Evolutionary conservation across 2,329 filamentous ascomycete species (phyloP).

Genomic region (Emericellopsis atlantica): DNA sequence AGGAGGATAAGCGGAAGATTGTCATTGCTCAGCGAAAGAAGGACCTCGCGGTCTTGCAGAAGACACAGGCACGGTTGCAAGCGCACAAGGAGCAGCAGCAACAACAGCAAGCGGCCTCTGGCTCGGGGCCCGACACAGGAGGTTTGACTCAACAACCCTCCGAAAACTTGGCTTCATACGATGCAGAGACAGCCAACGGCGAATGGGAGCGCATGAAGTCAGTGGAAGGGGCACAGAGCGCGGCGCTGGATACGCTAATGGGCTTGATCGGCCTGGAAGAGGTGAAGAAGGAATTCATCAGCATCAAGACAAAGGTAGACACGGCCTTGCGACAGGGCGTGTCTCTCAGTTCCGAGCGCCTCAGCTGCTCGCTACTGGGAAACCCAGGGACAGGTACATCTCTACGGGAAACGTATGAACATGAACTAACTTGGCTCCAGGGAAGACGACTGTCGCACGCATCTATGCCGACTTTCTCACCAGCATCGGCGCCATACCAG

Average conservation of each 20-base stretch:
- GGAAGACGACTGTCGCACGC: constrained; percentile 48
- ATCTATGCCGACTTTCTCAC: constrained; percentile 44
- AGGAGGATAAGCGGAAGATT: constrained; percentile 29
- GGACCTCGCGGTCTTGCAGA: constrained; percentile 29
- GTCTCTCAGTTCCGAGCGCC: constrained; percentile 38
- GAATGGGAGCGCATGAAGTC: constrained; percentile 34
- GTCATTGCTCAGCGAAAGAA: constrained; percentile 29
- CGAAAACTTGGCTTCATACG: constrained; percentile 40
- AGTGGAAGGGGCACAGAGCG: constrained; percentile 15
- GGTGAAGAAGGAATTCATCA: constrained; percentile 45
- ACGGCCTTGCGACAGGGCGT: constrained; percentile 34
- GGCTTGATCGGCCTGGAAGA: constrained; percentile 48
- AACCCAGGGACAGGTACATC: constrained; percentile 60
- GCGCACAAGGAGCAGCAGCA: too few relatives aligned
- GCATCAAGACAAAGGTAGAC: constrained; percentile 31
- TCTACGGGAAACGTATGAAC: constrained; percentile 17
- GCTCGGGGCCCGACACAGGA: constrained; percentile 4
- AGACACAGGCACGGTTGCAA: constrained; percentile 8
- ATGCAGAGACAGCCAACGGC: constrained; percentile 53
- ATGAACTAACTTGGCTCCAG: constrained; percentile 20
- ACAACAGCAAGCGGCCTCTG: too few relatives aligned
- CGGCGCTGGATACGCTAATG: constrained; percentile 38
- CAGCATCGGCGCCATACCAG: constrained; percentile 48
- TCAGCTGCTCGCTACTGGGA: constrained; percentile 51
- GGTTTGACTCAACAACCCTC: constrained; percentile 50